Evolutionary conservation across 2,329 filamentous ascomycete genomes (phyloP), one percentile per base, ranked within the genome.

Genomic region (Penicillium sp.): DNA sequence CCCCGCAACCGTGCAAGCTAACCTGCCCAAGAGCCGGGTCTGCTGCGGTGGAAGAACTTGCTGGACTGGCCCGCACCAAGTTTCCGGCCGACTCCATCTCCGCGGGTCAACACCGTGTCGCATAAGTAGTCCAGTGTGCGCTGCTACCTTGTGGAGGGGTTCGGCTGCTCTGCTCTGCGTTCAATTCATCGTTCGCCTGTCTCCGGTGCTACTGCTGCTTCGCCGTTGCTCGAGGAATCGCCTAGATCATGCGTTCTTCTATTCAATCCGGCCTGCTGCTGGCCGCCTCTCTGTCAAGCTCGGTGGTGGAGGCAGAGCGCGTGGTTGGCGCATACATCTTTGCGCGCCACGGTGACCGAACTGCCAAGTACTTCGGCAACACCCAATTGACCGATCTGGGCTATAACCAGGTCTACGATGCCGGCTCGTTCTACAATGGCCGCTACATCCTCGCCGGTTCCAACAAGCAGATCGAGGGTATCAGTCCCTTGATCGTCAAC

Each of bases 321-420:
- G 82, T 95, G 31, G 82, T 96, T 15, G 92, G 92, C 54, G 87
- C 89, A 48, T 95, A 93, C 76, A 87, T 96, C 76, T 96, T 96
- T 81, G 87, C 91, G 68, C 90, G 93, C 48, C 93, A 97, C 79
- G 93, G 93, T 59, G 93, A 97, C 76, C 87, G 93, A 57, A 94
- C 92, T 0, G 79, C 91, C 63, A 96, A 96, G 79, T 82, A 86
- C 17, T 86, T 86, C 63, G 81, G 87, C 48, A 89, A 90, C 12
- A 86, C 90, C 31, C 83, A 84, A 65, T 78, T 97, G 73, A 96
- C 93, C 12, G 83, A 89, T 60, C 83, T 96, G 54, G 93, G 93
- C 35, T 92, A 93, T 72, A 79, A 84, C 50, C 83, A 97, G 79
- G 87, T 92, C 66, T 89, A 86, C 76, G 81, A 82, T 49, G 88